These are phyloP conservation scores for Mycena galericulata DNA, from an alignment of 768 basidiomycete genomes.

Conservation along the genomic window DNA sequence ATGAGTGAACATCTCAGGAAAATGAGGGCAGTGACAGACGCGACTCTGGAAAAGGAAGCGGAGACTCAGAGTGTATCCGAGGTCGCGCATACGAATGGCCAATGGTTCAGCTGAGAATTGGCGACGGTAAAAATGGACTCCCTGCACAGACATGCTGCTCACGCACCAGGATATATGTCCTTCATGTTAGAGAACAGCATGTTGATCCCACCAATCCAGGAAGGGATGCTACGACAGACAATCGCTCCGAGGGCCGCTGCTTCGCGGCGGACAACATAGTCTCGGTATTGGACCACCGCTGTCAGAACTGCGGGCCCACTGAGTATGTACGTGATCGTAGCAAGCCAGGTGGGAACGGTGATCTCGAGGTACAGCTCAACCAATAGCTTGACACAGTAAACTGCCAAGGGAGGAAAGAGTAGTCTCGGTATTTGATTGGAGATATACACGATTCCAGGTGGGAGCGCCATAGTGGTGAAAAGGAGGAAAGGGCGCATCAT, in stretches of 20 bases:
- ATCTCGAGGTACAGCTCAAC: background rate
- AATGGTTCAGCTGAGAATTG: background rate
- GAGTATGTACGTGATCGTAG: conserved; percentile 5
- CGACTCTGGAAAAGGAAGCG: conserved; percentile 24
- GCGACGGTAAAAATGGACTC: background rate
- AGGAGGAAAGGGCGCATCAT: no score
- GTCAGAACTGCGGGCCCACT: conserved; percentile 17
- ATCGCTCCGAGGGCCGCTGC: conserved; percentile 21
- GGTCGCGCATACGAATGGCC: background rate
- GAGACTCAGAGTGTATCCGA: conserved; percentile 18
- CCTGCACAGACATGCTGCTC: background rate
- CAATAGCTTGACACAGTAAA: conserved; percentile 3
- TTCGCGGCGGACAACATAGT: conserved; percentile 5
- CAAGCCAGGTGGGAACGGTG: background rate
- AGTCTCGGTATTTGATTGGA: conserved; percentile 11
- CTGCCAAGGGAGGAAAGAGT: conserved; percentile 4
- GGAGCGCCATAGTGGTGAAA: conserved; percentile 20
- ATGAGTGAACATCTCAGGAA: background rate
- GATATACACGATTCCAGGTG: conserved; percentile 30
- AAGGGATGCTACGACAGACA: background rate
- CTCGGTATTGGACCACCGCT: conserved; percentile 12
- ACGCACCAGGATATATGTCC: conserved; percentile 28
- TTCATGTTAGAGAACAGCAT: conserved; percentile 19
- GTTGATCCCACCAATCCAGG: conserved; percentile 18
- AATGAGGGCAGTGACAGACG: background rate